phyloP scores from a whole-genome alignment of 768 basidiomycete genomes.

The Rhizopogon roseolus region DNA sequence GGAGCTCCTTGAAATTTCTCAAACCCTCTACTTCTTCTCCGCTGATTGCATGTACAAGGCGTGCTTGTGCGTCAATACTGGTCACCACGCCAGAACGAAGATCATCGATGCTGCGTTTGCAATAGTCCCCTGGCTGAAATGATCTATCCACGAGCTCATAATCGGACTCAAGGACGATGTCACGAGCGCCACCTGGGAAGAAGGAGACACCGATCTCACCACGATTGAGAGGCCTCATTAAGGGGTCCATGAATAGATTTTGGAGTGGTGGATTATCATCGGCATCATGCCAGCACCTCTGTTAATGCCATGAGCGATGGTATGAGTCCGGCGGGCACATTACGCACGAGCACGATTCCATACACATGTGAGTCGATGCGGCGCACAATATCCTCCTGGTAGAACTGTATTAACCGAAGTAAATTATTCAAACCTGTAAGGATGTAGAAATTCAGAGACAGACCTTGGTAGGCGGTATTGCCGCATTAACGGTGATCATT shows the following conservation, averaged over 20 bases:
- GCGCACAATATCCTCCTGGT: conserved; percentile 64
- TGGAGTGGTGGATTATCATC: conserved; percentile 56
- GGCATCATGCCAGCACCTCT: conserved; percentile 90
- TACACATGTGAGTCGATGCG: conserved; percentile 35
- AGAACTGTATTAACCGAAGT: conserved; percentile 39
- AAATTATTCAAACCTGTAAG: not conserved
- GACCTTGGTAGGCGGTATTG: conserved; percentile 30
- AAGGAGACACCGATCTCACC: conserved; percentile 86
- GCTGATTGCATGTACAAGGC: conserved; percentile 72
- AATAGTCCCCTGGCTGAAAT: conserved; percentile 75
- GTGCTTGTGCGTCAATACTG: conserved; percentile 56
- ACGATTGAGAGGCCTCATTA: conserved; percentile 67
- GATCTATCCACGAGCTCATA: conserved; percentile 71
- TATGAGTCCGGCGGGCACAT: not conserved
- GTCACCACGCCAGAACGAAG: conserved; percentile 72
- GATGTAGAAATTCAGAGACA: not conserved
- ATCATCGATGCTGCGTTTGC: conserved; percentile 75
- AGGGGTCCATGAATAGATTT: conserved; percentile 50
- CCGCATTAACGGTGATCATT: conserved; percentile 23
- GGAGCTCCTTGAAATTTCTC: conserved; percentile 55
- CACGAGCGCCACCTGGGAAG: conserved; percentile 46
- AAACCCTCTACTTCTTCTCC: conserved; percentile 55
- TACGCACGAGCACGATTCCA: conserved; percentile 64
- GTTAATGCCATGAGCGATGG: conserved; percentile 7
- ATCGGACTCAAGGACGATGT: conserved; percentile 68